Evolutionary conservation across 1,139 yeast species (phyloP).

Genomic region (Meyerozyma guilliermondii): DNA sequence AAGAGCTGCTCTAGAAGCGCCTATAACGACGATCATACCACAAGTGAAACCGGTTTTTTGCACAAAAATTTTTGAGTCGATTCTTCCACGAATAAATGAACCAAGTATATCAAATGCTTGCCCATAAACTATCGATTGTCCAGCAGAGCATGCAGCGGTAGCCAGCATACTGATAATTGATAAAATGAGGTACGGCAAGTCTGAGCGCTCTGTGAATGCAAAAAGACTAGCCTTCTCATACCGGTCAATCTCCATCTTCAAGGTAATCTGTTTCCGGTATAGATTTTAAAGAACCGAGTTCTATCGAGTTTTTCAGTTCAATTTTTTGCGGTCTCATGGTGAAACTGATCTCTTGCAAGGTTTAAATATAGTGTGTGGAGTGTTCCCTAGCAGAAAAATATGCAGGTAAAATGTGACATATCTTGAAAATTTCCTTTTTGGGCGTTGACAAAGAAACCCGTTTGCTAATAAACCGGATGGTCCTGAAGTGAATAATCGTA

Average conservation of each 20-base stretch:
- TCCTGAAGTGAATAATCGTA: not conserved
- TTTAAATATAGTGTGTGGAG: no score
- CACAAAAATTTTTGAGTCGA: slow-evolving; percentile 25
- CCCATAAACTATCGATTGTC: not conserved
- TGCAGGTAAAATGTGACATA: not conserved
- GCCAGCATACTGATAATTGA: not conserved
- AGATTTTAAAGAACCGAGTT: not conserved
- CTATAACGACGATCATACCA: slow-evolving; percentile 53
- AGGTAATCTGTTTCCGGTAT: not conserved
- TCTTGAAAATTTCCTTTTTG: not conserved
- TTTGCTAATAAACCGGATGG: not conserved
- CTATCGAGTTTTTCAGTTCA: not conserved
- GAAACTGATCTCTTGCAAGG: not conserved
- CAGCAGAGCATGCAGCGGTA: not conserved
- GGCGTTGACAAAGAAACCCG: not conserved
- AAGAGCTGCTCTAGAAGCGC: slow-evolving; percentile 45
- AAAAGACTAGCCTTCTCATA: not conserved
- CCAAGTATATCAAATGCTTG: not conserved
- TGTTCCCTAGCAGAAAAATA: no score
- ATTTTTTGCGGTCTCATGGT: not conserved
- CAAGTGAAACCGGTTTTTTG: slow-evolving; percentile 42
- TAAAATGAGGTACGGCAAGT: not conserved
- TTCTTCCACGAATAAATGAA: slow-evolving; percentile 5
- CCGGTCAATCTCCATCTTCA: not conserved
- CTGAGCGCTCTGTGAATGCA: not conserved